These are phyloP conservation scores for Imleria badia DNA, from an alignment of 768 basidiomycete species.

Conservation along the genomic window DNA sequence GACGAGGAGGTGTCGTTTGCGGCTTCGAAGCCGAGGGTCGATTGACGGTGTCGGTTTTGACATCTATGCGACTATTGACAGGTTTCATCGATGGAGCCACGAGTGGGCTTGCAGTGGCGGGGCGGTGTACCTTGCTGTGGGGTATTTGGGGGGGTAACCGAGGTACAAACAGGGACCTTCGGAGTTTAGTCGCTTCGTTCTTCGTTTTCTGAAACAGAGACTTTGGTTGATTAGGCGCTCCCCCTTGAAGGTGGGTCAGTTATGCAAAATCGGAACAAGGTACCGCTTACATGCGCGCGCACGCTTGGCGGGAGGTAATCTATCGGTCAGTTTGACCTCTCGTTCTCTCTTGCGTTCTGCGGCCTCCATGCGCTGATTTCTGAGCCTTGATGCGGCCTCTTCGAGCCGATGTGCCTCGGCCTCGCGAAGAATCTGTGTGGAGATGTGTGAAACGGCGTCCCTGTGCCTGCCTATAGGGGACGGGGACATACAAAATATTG, in stretches of 20 bases:
- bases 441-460: conserved; percentile 7
- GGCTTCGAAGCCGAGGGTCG: conserved; percentile 28
- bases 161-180: conserved; percentile 56
- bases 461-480: background rate
- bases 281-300: conserved; percentile 52
- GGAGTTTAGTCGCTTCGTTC: conserved; percentile 65
- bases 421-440: conserved; percentile 50
- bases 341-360: conserved; percentile 76
- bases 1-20: conserved; percentile 18
- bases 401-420: conserved; percentile 65
- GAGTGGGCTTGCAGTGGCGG: conserved; percentile 35
- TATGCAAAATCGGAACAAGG: background rate
- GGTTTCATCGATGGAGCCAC: conserved; percentile 30
- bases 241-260: conserved; percentile 35
- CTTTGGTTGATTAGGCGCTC: conserved; percentile 48
- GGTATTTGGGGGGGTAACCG: conserved; percentile 55
- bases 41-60: conserved; percentile 47
- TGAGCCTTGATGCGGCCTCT: conserved; percentile 58
- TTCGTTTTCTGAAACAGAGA: conserved; percentile 77
- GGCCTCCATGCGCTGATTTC: conserved; percentile 64
- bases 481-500: conserved; percentile 58
- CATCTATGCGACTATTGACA: conserved; percentile 45
- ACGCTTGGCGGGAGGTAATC: conserved; percentile 65
- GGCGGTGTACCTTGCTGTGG: conserved; percentile 42
- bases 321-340: conserved; percentile 74